These are phyloP conservation scores for Geotrichum phurueaensis DNA, from an alignment of 1,139 yeast genomes.

Conservation along the genomic window DNA sequence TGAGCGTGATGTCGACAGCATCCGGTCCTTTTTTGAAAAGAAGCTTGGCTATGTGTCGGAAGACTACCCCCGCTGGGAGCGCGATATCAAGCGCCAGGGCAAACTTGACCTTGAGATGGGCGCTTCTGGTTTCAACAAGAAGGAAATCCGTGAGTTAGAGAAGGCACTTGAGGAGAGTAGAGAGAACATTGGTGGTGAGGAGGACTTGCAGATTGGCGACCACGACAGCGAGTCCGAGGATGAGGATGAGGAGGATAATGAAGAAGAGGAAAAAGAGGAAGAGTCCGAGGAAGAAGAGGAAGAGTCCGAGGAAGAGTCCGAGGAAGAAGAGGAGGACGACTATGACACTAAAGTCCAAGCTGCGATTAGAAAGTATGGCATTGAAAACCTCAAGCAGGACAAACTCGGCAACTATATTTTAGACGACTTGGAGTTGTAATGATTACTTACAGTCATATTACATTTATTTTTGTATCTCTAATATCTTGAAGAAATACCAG, in stretches of 20 bases:
- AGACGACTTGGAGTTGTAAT: constrained; percentile 34
- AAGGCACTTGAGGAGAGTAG: constrained; percentile 60
- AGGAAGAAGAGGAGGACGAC: constrained; percentile 36
- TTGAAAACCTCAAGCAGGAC: constrained; percentile 75
- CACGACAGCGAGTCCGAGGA: constrained; percentile 36
- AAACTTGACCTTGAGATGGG: constrained; percentile 75
- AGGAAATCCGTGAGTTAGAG: constrained; percentile 67
- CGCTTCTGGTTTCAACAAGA: constrained; percentile 86
- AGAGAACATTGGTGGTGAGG: constrained; percentile 38
- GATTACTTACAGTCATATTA: neutral
- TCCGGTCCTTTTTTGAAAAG: constrained; percentile 71
- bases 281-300: constrained; percentile 30
- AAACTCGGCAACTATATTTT: constrained; percentile 72
- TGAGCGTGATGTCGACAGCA: constrained; percentile 87
- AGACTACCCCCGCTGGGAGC: constrained; percentile 71
- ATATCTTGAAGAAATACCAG: neutral
- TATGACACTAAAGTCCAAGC: constrained; percentile 30
- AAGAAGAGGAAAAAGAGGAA: constrained; percentile 27
- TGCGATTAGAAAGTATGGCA: constrained; percentile 47
- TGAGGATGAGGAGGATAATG: constrained; percentile 31
- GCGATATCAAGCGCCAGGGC: constrained; percentile 66
- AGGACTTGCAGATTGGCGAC: constrained; percentile 36
- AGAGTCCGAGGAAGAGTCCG: constrained; percentile 37
- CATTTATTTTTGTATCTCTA: neutral
- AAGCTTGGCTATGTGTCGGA: constrained; percentile 72